Evolutionary conservation across 2,329 filamentous ascomycete species (phyloP).

Genomic region (Hymenoscyphus scutula): DNA sequence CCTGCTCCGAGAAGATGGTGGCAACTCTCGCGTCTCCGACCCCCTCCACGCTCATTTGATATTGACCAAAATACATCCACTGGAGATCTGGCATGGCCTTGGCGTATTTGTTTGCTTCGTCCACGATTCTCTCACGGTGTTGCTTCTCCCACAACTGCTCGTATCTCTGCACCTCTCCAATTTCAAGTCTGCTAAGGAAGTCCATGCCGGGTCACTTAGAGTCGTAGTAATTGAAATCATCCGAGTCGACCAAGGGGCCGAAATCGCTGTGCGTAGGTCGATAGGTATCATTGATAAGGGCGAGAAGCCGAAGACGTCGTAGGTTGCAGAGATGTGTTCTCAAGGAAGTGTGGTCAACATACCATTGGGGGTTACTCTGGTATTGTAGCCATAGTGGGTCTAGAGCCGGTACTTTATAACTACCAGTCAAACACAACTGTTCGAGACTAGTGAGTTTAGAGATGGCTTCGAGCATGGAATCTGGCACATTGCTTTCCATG

Average conservation of each 20-base stretch:
- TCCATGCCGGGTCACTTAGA: neutral
- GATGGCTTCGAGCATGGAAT: neutral
- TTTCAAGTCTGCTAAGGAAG: neutral
- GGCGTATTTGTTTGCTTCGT: neutral
- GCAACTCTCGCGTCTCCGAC: neutral
- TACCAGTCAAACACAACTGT: neutral
- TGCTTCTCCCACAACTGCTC: neutral
- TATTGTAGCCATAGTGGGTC: too few species aligned
- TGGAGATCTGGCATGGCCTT: neutral
- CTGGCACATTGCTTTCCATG: neutral
- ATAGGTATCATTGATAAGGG: neutral
- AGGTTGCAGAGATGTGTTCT: neutral
- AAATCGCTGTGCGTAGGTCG: neutral
- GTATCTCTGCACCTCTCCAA: neutral
- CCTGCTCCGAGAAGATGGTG: too few species aligned
- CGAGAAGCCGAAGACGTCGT: neutral
- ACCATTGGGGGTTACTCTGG: neutral
- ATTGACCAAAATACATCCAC: neutral
- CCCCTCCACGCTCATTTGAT: neutral
- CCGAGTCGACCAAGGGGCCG: neutral
- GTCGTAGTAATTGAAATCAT: neutral
- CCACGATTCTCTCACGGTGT: neutral
- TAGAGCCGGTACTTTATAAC: neutral
- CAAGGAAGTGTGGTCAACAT: neutral
- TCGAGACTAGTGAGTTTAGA: neutral